Percentiles rank a stretch among this genome's conserved stretches.
These are phyloP conservation scores for Tetragonia tetragonoides DNA, from an alignment of 148 eudicot species.

Conservation along the genomic window DNA sequence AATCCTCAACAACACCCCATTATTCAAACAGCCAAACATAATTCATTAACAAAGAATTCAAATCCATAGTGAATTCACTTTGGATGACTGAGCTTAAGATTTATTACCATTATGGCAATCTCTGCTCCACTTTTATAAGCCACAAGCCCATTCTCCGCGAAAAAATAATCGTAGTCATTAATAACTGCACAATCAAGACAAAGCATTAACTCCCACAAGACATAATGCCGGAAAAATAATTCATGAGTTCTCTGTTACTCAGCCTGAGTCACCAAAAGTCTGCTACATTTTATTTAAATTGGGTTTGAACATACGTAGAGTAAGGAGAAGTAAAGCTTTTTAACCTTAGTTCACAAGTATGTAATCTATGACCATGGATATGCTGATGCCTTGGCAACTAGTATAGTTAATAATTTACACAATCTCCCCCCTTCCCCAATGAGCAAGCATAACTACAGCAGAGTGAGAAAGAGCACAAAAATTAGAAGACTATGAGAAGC, in stretches of 20 bases:
- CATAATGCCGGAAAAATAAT: neutral
- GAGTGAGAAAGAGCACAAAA: neutral
- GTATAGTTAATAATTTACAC: neutral
- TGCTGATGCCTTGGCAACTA: neutral
- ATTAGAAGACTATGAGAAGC: conserved; percentile 7
- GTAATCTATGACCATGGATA: neutral
- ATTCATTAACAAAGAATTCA: neutral
- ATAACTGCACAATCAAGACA: conserved; percentile 51
- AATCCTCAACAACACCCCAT: too few relatives aligned
- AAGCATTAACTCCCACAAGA: neutral
- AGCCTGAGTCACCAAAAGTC: neutral
- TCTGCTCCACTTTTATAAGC: conserved; percentile 77
- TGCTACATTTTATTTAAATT: neutral
- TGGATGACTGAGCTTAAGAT: neutral
- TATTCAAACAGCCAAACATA: neutral
- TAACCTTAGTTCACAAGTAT: neutral
- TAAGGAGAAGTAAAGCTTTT: neutral
- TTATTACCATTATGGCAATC: conserved; percentile 74
- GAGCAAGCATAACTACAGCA: neutral
- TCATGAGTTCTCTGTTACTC: neutral
- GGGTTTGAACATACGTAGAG: neutral
- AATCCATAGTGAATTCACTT: neutral
- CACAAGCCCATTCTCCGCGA: conserved; percentile 95
- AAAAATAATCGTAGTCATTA: conserved; percentile 79
- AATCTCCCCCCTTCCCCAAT: neutral